phyloP scores from a whole-genome alignment of 768 basidiomycete genomes.

The Lactarius vividus region DNA sequence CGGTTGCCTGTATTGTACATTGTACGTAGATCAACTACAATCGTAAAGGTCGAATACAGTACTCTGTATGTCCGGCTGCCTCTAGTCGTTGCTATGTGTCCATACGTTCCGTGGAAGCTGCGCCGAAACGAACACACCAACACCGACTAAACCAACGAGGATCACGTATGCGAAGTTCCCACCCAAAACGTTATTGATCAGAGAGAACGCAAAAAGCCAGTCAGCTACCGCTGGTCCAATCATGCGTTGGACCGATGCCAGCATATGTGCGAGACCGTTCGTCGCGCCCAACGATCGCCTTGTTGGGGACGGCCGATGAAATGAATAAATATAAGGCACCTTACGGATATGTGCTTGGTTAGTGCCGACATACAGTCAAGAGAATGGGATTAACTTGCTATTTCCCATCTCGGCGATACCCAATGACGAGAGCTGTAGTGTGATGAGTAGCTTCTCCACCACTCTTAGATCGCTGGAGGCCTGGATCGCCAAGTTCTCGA shows the following conservation, averaged over 20 bases:
- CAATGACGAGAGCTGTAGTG: background rate
- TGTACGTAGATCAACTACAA: background rate
- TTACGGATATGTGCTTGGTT: slow-evolving; percentile 27
- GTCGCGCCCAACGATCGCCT: slow-evolving; percentile 60
- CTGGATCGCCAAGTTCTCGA: slow-evolving; percentile 5
- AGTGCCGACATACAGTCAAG: background rate
- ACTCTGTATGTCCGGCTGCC: background rate
- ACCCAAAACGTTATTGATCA: slow-evolving; percentile 32
- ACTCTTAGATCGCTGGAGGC: background rate
- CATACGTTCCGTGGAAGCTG: slow-evolving; percentile 1
- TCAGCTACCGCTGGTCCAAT: slow-evolving; percentile 55
- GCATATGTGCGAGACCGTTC: slow-evolving; percentile 50
- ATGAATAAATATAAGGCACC: slow-evolving; percentile 70
- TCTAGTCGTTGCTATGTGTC: background rate
- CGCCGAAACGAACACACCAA: background rate
- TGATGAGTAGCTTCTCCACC: background rate
- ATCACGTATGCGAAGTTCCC: background rate
- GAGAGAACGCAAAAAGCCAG: slow-evolving; percentile 65
- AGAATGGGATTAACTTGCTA: background rate
- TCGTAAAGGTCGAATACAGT: background rate
- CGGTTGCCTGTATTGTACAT: too few species aligned
- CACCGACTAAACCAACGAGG: background rate
- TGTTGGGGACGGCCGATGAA: slow-evolving; percentile 58
- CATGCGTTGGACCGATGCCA: slow-evolving; percentile 38
- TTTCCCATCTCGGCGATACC: background rate